Evolutionary conservation across 768 basidiomycete genomes (phyloP), one percentile per base, ranked within the genome.

Genomic region (Termitomyces titanicus): DNA sequence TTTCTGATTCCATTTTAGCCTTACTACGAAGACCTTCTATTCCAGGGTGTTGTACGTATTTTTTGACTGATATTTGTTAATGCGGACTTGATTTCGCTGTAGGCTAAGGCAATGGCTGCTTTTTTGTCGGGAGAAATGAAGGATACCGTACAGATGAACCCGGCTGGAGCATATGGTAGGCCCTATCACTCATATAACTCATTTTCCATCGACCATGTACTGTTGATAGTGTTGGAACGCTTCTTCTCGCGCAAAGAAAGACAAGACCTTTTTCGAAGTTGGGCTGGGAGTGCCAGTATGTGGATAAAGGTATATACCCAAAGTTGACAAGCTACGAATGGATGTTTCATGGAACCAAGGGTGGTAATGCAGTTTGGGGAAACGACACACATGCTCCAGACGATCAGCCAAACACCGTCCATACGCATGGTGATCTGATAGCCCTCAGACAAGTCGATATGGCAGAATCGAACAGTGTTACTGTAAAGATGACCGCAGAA

Each of bases 71-170:
- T 22, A 12, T 1, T 1, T 47, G 20, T 27, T 40, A 10, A 38
- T 13, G 17, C 38, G 31, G 8, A 9, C 24, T 2, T 43, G 34
- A 18, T 37, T 54, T 49, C 24, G 50, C 5, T 17, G 34, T 48
- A 91, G 91, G 80, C 91, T 1, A 99, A 98, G 74, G 90, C 95
- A 0, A 94, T 98, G 92, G 72, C 94, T 0, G 95, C 97, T 0
- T 92, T 98, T 67, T 74, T 98, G 38, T 94, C 92, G 0, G 96
- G 96, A 11, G 96, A 98, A 71, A 97, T 98, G 81, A 88, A 88
- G 66, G 92, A 96, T 61, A 95, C 93, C 0, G 91, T 93, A 5
- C 84, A 92, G 65, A 79, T 94, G 73, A 85, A 88, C 64, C 88
- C 88, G 13, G 89, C 86, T 13, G 91, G 88, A 15, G 83, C 85